Evolutionary conservation across 176 grass and related monocot species (phyloP), one percentile per base, ranked within the genome.

Genomic region (Guadua angustifolia): DNA sequence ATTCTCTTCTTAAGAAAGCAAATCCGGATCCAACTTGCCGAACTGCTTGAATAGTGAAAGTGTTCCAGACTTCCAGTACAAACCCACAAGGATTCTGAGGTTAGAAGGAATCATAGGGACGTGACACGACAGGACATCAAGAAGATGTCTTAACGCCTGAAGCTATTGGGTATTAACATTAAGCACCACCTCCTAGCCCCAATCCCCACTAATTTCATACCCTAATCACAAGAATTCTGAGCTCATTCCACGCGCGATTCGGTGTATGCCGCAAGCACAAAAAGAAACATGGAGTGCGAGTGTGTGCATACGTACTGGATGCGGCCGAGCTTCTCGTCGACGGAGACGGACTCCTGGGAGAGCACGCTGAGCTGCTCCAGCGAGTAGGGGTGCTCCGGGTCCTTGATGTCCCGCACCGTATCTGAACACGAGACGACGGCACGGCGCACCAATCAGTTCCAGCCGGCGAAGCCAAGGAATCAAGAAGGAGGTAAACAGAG

Each of bases 281-380:
- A 32, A 40, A 8, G 4, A 65, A 55, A 8, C 26, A 50, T 22
- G 46, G 64, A 15, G 50, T 29, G 52, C 22, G 56, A 50, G 73
- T 2, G 22, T 12, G 10, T 25, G 58, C 24, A 77, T 78, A 76
- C 82, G 74, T 81, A 95, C 93, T 92, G 93, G 84, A 99, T 99
- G 69, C 83, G 91, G 58, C 96, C 93, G 77, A 95, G 93, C 81
- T 94, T 99, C 80, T 95, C 96, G 71, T 99, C 93, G 33, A 99
- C 86, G 38, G 87, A 82, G 80, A 99, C 89, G 42, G 96, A 99
- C 56, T 99, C 96, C 78, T 99, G 45, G 1, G 96, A 95, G 49
- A 99, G 89, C 82, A 99, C 96, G 87, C 96, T 99, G 79, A 99
- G 96, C 91, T 99, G 96, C 88, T 99, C 96, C 89, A 99, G 81